A percentile compares a stretch with the other conserved stretches of the same genome.
Conservation (phyloP, 148 eudicot species). For the Cornus controversa region DNA sequence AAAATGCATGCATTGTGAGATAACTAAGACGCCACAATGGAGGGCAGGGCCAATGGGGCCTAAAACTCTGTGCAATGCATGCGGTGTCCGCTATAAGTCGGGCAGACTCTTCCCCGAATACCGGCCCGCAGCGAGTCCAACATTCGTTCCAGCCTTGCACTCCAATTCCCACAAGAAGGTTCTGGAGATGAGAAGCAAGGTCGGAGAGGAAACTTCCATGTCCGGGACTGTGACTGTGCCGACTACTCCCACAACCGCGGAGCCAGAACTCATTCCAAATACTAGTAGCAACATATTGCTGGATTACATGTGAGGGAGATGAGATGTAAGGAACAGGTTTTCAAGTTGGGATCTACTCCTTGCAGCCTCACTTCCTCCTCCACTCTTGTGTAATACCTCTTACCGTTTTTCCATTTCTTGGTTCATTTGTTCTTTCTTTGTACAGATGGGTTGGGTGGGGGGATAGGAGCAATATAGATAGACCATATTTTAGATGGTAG, state of each 20-base stretch:
- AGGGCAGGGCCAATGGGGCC: conserved; percentile 96
- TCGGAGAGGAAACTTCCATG: background rate
- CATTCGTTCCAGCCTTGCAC: conserved; percentile 72
- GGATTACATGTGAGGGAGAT: background rate
- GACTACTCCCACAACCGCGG: background rate
- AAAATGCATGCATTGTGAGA: conserved; percentile 90
- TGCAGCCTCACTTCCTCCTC: background rate
- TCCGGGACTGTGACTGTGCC: background rate
- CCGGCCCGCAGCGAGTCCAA: conserved; percentile 95
- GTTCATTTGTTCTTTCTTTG: conserved; percentile 31
- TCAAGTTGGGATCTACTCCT: background rate
- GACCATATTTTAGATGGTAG: conserved; percentile 6
- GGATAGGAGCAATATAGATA: conserved; percentile 17
- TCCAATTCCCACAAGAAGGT: conserved; percentile 97
- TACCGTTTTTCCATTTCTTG: background rate
- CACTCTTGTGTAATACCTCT: background rate
- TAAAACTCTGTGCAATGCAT: conserved; percentile 91
- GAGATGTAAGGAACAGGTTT: background rate
- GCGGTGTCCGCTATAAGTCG: conserved; percentile 88
- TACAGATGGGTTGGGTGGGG: conserved; percentile 24
- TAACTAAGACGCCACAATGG: conserved; percentile 98
- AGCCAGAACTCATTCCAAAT: background rate
- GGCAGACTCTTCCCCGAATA: conserved; percentile 95
- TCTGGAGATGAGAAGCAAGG: conserved; percentile 74
- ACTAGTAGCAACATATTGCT: background rate